phyloP scores from a whole-genome alignment of 1,139 yeast genomes.

The Pichia norvegensis region DNA sequence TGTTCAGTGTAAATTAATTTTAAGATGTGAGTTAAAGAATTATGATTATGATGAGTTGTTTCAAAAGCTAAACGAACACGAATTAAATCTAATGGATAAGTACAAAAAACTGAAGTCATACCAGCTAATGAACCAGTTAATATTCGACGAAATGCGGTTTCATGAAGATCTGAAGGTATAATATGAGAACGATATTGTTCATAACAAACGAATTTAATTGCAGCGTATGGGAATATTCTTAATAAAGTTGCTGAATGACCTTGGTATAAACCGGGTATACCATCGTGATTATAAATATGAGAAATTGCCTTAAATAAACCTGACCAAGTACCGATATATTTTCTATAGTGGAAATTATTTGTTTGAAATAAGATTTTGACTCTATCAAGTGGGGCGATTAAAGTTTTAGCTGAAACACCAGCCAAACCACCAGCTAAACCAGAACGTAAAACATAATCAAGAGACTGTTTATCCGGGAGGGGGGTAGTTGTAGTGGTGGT shows the following conservation, averaged over 20 bases:
- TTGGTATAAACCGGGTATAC: slow-evolving; percentile 77
- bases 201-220: slow-evolving; percentile 93
- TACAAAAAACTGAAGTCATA: slow-evolving; percentile 74
- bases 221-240: slow-evolving; percentile 94
- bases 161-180: slow-evolving; percentile 67
- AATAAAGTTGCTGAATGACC: slow-evolving; percentile 92
- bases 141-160: slow-evolving; percentile 73
- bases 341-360: slow-evolving; percentile 76
- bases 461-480: slow-evolving; percentile 50
- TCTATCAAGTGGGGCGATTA: slow-evolving; percentile 92
- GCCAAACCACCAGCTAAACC: slow-evolving; percentile 96
- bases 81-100: slow-evolving; percentile 86
- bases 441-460: slow-evolving; percentile 71
- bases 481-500: not conserved
- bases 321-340: slow-evolving; percentile 69
- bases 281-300: slow-evolving; percentile 61
- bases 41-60: slow-evolving; percentile 44
- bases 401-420: slow-evolving; percentile 89
- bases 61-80: slow-evolving; percentile 90
- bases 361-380: slow-evolving; percentile 94
- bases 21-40: slow-evolving; percentile 50
- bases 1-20: slow-evolving; percentile 53
- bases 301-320: slow-evolving; percentile 72
- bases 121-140: slow-evolving; percentile 90
- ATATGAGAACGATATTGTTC: slow-evolving; percentile 80